A percentile compares a stretch with the other conserved stretches of the same genome.
These are phyloP conservation scores for Priceomyces fermenticarens DNA, from an alignment of 805 yeast species.

Conservation along the genomic window DNA sequence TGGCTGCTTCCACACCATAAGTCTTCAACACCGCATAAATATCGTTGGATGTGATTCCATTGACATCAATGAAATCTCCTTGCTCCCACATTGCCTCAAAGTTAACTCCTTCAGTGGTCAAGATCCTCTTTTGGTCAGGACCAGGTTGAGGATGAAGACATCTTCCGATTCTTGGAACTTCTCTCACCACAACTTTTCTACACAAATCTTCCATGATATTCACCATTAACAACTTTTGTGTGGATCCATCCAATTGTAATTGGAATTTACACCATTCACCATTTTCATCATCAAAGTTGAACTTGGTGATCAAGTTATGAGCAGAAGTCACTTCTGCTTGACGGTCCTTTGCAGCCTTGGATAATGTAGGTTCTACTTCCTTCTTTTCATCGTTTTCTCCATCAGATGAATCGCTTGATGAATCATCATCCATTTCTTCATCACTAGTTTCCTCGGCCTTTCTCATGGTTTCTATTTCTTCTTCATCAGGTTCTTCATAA, in stretches of 20 bases:
- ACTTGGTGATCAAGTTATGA: slow-evolving; percentile 71
- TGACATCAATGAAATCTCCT: slow-evolving; percentile 86
- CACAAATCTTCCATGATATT: slow-evolving; percentile 92
- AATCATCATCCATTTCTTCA: slow-evolving; percentile 50
- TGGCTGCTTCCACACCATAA: slow-evolving; percentile 98
- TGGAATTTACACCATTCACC: slow-evolving; percentile 95
- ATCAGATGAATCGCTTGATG: slow-evolving; percentile 35
- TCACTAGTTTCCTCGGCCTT: slow-evolving; percentile 76
- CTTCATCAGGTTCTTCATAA: slow-evolving; percentile 94
- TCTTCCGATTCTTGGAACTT: slow-evolving; percentile 86
- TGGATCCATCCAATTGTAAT: slow-evolving; percentile 76
- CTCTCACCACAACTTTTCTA: slow-evolving; percentile 86
- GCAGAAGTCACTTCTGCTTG: slow-evolving; percentile 76
- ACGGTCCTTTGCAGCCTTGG: slow-evolving; percentile 73
- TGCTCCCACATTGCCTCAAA: slow-evolving; percentile 98
- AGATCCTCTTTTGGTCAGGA: slow-evolving; percentile 62
- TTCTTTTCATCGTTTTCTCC: slow-evolving; percentile 26
- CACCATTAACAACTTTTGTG: slow-evolving; percentile 94
- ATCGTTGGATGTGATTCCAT: slow-evolving; percentile 88
- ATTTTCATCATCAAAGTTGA: slow-evolving; percentile 81
- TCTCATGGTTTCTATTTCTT: slow-evolving; percentile 86
- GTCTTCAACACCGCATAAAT: slow-evolving; percentile 84
- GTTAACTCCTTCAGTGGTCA: slow-evolving; percentile 97
- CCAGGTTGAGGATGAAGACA: slow-evolving; percentile 76
- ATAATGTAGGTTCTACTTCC: slow-evolving; percentile 23